Percentiles rank a stretch among this genome's conserved stretches.
These are phyloP conservation scores for Piper betle DNA, from an alignment of 164 flowering plant species.

Conservation along the genomic window DNA sequence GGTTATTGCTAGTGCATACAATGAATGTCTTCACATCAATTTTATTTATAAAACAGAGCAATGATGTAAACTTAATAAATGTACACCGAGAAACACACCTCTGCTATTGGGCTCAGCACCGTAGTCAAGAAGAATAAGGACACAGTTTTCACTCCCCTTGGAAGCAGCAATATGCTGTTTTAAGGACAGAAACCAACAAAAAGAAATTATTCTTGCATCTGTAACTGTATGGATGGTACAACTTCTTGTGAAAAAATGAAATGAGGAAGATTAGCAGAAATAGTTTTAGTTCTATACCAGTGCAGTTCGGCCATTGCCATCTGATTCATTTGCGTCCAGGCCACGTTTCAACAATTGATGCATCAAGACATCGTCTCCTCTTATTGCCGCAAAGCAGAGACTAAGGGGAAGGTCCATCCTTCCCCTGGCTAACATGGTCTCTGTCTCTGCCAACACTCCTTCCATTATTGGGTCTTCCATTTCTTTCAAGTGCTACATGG, in stretches of 20 bases:
- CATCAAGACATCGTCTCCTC: constrained; percentile 67
- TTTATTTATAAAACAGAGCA: neutral
- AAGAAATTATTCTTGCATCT: neutral
- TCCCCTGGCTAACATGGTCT: constrained; percentile 82
- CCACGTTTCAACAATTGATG: constrained; percentile 61
- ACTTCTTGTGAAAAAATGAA: neutral
- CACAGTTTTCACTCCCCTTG: constrained; percentile 69
- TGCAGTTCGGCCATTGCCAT: constrained; percentile 65
- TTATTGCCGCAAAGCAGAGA: constrained; percentile 68
- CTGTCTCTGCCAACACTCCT: constrained; percentile 58
- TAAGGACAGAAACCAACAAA: neutral
- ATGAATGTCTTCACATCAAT: too few relatives aligned
- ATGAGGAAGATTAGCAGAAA: neutral
- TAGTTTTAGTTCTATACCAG: constrained; percentile 30
- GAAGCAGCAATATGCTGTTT: constrained; percentile 78
- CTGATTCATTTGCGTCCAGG: constrained; percentile 84
- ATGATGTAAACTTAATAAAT: neutral
- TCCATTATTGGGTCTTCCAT: constrained; percentile 65
- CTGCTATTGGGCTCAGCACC: constrained; percentile 72
- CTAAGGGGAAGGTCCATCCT: constrained; percentile 85
- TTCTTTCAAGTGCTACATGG: constrained; percentile 66
- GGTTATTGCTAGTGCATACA: too few relatives aligned
- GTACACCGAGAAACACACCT: constrained; percentile 33
- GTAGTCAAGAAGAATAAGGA: constrained; percentile 55
- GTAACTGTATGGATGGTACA: neutral